Evolutionary conservation across 2,329 filamentous ascomycete species (phyloP).

Genomic region (Exutisphaerella laricina): DNA sequence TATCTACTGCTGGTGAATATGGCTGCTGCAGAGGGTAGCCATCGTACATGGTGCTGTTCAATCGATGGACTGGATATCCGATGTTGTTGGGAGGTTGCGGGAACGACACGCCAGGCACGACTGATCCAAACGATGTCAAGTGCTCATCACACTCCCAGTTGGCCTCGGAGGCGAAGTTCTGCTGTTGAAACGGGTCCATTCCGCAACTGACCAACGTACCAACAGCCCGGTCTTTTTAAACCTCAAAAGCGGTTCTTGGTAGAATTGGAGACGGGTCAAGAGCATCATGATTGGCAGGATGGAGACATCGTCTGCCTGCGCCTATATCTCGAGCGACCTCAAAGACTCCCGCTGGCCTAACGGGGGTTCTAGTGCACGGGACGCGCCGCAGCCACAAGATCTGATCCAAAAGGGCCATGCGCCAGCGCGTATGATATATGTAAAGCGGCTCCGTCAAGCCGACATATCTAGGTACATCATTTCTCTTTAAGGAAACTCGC

Average conservation of each 20-base stretch:
- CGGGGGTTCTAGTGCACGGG: too few relatives aligned
- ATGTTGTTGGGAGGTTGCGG: not conserved
- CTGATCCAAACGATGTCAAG: not conserved
- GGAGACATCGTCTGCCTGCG: not conserved
- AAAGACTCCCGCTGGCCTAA: too few relatives aligned
- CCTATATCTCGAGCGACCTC: not conserved
- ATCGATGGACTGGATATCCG: not conserved
- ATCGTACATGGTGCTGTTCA: not conserved
- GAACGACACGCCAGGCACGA: not conserved
- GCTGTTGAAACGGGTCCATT: slow-evolving; percentile 6
- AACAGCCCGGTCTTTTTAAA: not conserved
- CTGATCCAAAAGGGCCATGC: too few relatives aligned
- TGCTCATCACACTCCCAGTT: not conserved
- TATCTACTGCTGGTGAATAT: not conserved
- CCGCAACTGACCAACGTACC: not conserved
- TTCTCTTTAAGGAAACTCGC: too few relatives aligned
- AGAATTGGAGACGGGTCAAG: slow-evolving; percentile 1
- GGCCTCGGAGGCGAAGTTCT: not conserved
- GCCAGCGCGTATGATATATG: too few relatives aligned
- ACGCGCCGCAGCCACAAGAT: too few relatives aligned
- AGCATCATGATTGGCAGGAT: not conserved
- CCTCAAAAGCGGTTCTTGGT: slow-evolving; percentile 2
- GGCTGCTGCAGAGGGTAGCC: not conserved
- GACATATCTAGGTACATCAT: too few relatives aligned
- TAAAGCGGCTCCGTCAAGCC: too few relatives aligned